phyloP scores from a whole-genome alignment of 179 eudicot genomes.

The Carnegiea gigantea region DNA sequence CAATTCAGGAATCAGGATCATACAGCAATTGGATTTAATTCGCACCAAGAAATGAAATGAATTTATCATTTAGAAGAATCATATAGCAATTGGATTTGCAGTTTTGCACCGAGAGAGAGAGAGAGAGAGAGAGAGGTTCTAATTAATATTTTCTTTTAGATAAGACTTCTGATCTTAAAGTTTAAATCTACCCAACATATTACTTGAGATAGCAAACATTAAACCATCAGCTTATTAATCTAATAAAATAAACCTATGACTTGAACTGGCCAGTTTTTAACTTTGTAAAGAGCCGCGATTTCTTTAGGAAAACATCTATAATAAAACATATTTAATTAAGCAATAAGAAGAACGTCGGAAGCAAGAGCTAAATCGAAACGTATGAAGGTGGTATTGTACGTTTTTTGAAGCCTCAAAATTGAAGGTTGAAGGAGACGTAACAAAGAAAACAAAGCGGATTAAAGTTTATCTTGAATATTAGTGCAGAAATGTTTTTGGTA shows the following conservation, averaged over 20 bases:
- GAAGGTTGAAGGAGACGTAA: constrained; percentile 23
- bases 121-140: too few relatives aligned
- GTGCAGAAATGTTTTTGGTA: constrained; percentile 11
- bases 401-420: constrained; percentile 2
- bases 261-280: not conserved
- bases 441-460: not conserved
- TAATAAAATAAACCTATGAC: not conserved
- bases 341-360: not conserved
- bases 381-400: not conserved
- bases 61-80: too few relatives aligned
- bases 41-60: too few relatives aligned
- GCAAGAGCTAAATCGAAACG: not conserved
- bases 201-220: not conserved
- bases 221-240: not conserved
- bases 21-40: too few relatives aligned
- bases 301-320: not conserved
- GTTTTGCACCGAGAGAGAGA: too few relatives aligned
- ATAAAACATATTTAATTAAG: constrained; percentile 3
- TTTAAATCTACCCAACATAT: not conserved
- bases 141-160: too few relatives aligned
- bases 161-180: too few relatives aligned
- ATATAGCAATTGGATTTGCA: too few relatives aligned
- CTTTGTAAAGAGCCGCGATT: not conserved
- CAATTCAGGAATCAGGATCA: too few relatives aligned
- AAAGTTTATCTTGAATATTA: not conserved